Conservation (phyloP, 2,329 filamentous ascomycete genomes). For the Juglanconis sp. region DNA sequence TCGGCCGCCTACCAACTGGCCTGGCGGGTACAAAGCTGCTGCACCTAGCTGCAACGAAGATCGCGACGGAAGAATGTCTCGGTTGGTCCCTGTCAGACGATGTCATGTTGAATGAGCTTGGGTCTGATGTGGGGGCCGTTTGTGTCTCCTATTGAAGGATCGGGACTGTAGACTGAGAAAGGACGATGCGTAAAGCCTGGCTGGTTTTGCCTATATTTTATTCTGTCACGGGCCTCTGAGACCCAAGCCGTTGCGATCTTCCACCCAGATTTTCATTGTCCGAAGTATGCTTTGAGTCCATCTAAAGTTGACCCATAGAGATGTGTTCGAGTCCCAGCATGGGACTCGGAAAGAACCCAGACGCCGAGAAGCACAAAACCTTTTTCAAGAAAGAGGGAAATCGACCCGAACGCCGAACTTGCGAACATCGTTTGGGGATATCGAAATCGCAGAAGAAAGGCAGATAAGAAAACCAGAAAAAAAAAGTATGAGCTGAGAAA, state of each 20-base stretch:
- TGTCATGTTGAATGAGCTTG: no score
- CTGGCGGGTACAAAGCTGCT: no score
- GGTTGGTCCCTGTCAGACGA: no score
- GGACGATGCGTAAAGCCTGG: neutral
- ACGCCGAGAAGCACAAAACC: neutral
- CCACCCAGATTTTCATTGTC: neutral
- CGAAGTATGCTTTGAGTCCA: neutral
- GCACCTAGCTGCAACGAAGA: no score
- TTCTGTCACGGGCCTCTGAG: neutral
- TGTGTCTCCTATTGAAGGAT: no score
- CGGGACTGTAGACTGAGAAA: neutral
- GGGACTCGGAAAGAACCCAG: neutral
- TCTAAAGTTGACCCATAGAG: neutral
- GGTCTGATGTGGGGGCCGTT: no score
- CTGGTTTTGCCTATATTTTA: no score
- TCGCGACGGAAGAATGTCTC: no score
- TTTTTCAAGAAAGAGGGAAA: neutral
- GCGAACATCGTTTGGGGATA: neutral
- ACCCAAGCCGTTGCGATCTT: neutral
- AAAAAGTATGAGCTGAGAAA: neutral
- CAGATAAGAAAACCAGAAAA: neutral
- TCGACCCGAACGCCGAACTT: neutral
- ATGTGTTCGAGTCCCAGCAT: neutral
- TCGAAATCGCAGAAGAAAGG: neutral
- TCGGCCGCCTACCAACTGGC: no score